phyloP scores from a whole-genome alignment of 2,329 filamentous ascomycete species.

The Neodidymelliopsis sp. region DNA sequence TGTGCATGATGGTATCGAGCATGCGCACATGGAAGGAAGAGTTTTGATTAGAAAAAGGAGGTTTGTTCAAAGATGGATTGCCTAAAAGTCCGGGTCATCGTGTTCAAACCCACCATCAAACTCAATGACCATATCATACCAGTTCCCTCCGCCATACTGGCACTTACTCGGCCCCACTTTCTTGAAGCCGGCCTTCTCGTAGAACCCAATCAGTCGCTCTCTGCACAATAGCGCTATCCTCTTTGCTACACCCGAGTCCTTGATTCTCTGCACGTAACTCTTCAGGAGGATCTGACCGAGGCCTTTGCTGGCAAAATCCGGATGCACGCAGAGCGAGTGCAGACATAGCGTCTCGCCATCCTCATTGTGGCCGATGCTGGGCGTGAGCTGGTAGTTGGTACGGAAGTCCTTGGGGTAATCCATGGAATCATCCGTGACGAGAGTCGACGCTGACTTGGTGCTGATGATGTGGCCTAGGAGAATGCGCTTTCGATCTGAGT shows the following conservation, averaged over 20 bases:
- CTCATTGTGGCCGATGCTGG: slow-evolving; percentile 71
- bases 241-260: slow-evolving; percentile 72
- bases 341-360: slow-evolving; percentile 77
- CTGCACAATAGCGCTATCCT: slow-evolving; percentile 79
- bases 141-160: slow-evolving; percentile 78
- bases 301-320: slow-evolving; percentile 75
- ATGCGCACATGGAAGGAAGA: too few species aligned
- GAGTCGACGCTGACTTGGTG: slow-evolving; percentile 69
- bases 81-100: slow-evolving; percentile 20
- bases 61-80: too few species aligned
- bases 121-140: slow-evolving; percentile 76
- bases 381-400: slow-evolving; percentile 47
- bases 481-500: slow-evolving; percentile 65
- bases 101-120: slow-evolving; percentile 29
- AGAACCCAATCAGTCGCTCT: slow-evolving; percentile 76
- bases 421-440: slow-evolving; percentile 81
- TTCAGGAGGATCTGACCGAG: slow-evolving; percentile 77
- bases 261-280: slow-evolving; percentile 79
- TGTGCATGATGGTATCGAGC: too few species aligned
- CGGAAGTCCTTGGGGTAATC: slow-evolving; percentile 73
- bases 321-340: slow-evolving; percentile 82
- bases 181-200: slow-evolving; percentile 75
- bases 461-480: slow-evolving; percentile 81
- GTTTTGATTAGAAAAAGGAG: too few species aligned
- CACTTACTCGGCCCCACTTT: slow-evolving; percentile 73